These are phyloP conservation scores for Aspergillus transmontanensis DNA, from an alignment of 2,329 filamentous ascomycete species.

Conservation along the genomic window DNA sequence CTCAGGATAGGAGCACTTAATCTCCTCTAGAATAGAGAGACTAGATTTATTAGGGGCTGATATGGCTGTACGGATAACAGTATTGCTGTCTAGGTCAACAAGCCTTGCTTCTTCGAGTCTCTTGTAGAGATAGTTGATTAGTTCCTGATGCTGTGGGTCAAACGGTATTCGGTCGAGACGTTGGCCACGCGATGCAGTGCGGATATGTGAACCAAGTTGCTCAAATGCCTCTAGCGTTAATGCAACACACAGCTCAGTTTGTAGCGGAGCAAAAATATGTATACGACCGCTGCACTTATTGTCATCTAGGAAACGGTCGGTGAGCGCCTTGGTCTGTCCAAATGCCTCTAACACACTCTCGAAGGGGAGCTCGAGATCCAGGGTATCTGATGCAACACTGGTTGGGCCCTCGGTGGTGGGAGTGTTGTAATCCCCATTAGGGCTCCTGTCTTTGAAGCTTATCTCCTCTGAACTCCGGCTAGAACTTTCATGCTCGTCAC, in stretches of 20 bases:
- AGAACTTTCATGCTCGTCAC: background rate
- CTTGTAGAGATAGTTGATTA: constrained; percentile 38
- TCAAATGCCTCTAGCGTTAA: constrained; percentile 39
- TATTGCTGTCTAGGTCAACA: constrained; percentile 28
- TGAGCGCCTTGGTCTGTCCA: constrained; percentile 22
- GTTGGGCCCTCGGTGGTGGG: constrained; percentile 9
- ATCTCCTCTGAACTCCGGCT: background rate
- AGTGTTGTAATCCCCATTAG: background rate
- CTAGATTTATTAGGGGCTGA: constrained; percentile 24
- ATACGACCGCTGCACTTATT: constrained; percentile 28
- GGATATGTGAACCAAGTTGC: constrained; percentile 31
- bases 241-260: constrained; percentile 26
- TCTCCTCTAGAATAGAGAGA: constrained; percentile 28
- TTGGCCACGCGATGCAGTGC: constrained; percentile 24
- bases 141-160: constrained; percentile 28
- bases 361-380: constrained; percentile 8
- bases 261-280: constrained; percentile 27
- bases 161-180: constrained; percentile 24
- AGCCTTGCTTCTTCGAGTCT: constrained; percentile 37
- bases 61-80: constrained; percentile 32
- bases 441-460: background rate
- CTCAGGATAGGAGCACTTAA: constrained; percentile 30
- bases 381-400: constrained; percentile 5
- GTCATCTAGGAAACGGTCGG: constrained; percentile 32
- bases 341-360: constrained; percentile 30